Evolutionary conservation across 139 green algal genomes (phyloP).

Genomic region (Haematococcus sp.): DNA sequence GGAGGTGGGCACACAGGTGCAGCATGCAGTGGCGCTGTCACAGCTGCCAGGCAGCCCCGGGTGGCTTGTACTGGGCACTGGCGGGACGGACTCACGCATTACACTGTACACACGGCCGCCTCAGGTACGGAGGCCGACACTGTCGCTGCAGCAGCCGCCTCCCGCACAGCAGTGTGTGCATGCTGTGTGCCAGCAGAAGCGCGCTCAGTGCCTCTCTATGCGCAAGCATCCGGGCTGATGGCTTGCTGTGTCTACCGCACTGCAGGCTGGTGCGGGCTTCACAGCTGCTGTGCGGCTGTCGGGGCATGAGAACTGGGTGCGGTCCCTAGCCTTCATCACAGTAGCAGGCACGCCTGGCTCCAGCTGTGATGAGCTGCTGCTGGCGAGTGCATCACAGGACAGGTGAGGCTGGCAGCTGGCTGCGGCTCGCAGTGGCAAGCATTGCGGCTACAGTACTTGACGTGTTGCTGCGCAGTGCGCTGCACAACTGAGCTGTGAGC

Average conservation of each 20-base stretch:
- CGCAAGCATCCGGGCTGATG: too few species aligned
- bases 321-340: slow-evolving; percentile 57
- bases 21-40: slow-evolving; percentile 54
- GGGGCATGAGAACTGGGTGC: slow-evolving; percentile 87
- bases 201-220: too few species aligned
- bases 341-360: too few species aligned
- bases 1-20: slow-evolving; percentile 49
- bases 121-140: background rate
- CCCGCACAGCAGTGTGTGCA: too few species aligned
- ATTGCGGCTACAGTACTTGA: background rate
- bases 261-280: slow-evolving; percentile 36
- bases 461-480: too few species aligned
- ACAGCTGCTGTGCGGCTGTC: slow-evolving; percentile 44
- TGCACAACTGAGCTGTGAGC: too few species aligned
- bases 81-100: slow-evolving; percentile 67
- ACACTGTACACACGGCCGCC: slow-evolving; percentile 52
- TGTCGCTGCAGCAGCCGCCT: too few species aligned
- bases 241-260: too few species aligned
- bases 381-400: slow-evolving; percentile 90
- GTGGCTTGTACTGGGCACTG: slow-evolving; percentile 71
- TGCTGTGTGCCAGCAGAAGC: too few species aligned
- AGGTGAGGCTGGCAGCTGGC: slow-evolving; percentile 35
- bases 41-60: slow-evolving; percentile 38
- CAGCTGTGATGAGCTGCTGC: slow-evolving; percentile 54
- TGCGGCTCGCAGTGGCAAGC: background rate